These are phyloP conservation scores for Sutorius eximius DNA, from an alignment of 1,284 basidiomycete species.

Conservation along the genomic window DNA sequence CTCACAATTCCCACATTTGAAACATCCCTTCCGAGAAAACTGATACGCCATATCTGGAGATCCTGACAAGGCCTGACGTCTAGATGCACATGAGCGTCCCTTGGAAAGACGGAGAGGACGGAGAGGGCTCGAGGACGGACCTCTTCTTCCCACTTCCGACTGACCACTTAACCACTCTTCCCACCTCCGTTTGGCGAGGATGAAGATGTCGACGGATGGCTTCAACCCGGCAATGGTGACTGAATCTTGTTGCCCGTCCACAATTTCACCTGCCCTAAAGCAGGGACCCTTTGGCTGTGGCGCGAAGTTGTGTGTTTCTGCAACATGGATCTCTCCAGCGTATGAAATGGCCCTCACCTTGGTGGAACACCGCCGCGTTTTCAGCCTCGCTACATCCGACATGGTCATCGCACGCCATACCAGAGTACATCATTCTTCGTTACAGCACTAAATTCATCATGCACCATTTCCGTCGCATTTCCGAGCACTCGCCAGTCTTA, in stretches of 20 bases:
- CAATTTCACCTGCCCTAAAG: conserved; percentile 37
- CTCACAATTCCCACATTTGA: conserved; percentile 83
- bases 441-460: conserved; percentile 20
- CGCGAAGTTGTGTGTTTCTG: conserved; percentile 5
- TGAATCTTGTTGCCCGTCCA: conserved; percentile 6
- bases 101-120: not conserved
- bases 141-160: conserved; percentile 48
- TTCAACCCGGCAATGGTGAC: conserved; percentile 23
- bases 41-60: conserved; percentile 67
- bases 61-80: conserved; percentile 28
- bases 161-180: conserved; percentile 44
- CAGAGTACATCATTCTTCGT: conserved; percentile 12
- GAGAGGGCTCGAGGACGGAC: conserved; percentile 18
- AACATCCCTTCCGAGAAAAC: conserved; percentile 81
- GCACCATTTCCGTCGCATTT: conserved; percentile 31
- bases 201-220: conserved; percentile 39
- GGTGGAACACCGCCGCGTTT: conserved; percentile 11
- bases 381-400: conserved; percentile 12
- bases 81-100: conserved; percentile 11
- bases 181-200: conserved; percentile 45
- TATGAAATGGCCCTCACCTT: conserved; percentile 19
- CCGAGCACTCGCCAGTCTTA: conserved; percentile 22
- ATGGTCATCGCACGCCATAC: conserved; percentile 9
- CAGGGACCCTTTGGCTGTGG: conserved; percentile 30
- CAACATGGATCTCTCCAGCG: conserved; percentile 3